Base-by-base conservation (phyloP, 2,329 filamentous ascomycete genomes). In the Fusarium sublunatum region DNA sequence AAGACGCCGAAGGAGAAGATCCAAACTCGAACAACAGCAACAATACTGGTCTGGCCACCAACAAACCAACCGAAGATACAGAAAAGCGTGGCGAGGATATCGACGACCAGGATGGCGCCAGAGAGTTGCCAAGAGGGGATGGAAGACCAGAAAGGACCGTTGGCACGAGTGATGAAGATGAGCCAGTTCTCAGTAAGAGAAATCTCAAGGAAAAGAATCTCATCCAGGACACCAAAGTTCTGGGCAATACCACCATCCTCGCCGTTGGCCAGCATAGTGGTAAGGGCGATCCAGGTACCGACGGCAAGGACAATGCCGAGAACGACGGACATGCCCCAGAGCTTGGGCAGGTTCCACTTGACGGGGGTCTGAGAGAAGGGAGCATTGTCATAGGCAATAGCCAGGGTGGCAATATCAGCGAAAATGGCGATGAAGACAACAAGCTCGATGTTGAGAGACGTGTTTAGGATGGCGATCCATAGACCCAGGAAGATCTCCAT, bases 391-490 rank as follows among this genome's bases (percentile, higher is more conserved):
- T 96, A 97, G 67, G 92, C 92, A 74, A 97, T 96, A 67, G 93
- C 92, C 49, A 97, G 84, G 63, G 92, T 97, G 60, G 92, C 93
- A 69, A 96, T 91, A 79, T 97, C 92, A 58, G 92, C 93, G 77
- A 96, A 96, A 73, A 97, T 96, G 75, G 93, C 93, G n/a, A 70
- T 93, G 83, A 96, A 96, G 78, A 96, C 92, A 59, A 96, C 90
- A 45, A 96, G 82, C 76, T 95, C 86, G 67, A 96, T 87, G 82
- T 96, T 93, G 65, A 97, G 85, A 59, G 87, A 91, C 61, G 87
- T 83, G 84, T 96, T 95, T 70, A 94, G 83, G 70, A 94, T 93
- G 70, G 90, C 91, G 71, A 96, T 95, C 92, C 92, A 96, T 58
- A 96, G 86, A 76, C 92, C 92, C 46, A 96, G 86, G 85, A 93